These are phyloP conservation scores for Umbelopsis sp. DNA, from an alignment of 192 early-diverging fungal genomes.

Conservation along the genomic window DNA sequence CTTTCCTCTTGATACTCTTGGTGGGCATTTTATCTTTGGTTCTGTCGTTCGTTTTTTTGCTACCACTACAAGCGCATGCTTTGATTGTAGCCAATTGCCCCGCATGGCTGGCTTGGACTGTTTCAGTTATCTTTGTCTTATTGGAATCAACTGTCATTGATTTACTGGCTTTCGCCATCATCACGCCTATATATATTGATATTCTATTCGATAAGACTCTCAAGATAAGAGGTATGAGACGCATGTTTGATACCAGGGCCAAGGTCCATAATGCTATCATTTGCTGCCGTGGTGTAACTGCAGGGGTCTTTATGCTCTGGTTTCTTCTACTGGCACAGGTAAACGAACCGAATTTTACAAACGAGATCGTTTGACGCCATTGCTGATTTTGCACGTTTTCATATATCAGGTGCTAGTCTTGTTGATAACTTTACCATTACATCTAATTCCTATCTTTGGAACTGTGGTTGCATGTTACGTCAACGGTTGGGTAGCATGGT, in stretches of 20 bases:
- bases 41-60: conserved; percentile 56
- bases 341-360: neutral
- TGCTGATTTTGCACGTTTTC: conserved; percentile 10
- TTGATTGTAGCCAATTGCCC: conserved; percentile 52
- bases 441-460: conserved; percentile 61
- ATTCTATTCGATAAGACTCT: conserved; percentile 58
- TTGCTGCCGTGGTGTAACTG: conserved; percentile 51
- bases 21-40: conserved; percentile 51
- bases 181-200: conserved; percentile 62
- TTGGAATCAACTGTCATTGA: conserved; percentile 54
- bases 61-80: conserved; percentile 63
- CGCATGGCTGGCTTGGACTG: conserved; percentile 63
- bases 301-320: conserved; percentile 41
- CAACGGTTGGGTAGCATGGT: conserved; percentile 55
- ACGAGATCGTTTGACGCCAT: neutral
- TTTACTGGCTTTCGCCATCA: conserved; percentile 59
- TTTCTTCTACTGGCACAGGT: conserved; percentile 38
- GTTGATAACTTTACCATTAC: conserved; percentile 60
- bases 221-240: conserved; percentile 45
- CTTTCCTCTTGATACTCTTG: conserved; percentile 51
- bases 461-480: conserved; percentile 49
- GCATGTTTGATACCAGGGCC: conserved; percentile 47
- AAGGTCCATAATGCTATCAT: conserved; percentile 40
- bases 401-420: conserved; percentile 51
- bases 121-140: conserved; percentile 62